Base-by-base conservation (phyloP, 768 basidiomycete species). In the Trametes cingulata region DNA sequence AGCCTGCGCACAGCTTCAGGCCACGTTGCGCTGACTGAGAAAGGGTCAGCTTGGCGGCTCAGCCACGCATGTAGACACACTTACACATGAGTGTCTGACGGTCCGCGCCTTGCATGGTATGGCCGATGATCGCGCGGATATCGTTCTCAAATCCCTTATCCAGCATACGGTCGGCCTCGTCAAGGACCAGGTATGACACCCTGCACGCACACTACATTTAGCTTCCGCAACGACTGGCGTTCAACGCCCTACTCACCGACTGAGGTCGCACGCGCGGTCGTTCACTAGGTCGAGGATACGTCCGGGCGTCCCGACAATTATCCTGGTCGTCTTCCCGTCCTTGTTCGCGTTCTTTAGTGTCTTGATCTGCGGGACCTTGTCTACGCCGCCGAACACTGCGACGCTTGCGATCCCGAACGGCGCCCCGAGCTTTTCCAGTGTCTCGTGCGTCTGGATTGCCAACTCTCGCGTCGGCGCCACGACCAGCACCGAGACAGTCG, bases 81-180 rank as follows among this genome's bases (percentile, higher is more conserved):
- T 65, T 72, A 95, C 92, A 95, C 93, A 95, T 95, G 81, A 95
- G 86, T 7, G 93, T 96, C 76, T 95, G 93, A 46, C 94, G 82
- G 58, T 84, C 81, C n/a, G 78, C 72, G 36, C 82, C 79, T 69
- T 84, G 84, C 75, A 86, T 82, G 1, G 88, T 85, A 56, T 81
- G 78, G 8, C 83, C 86, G 62, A 98, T 95, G 69, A 99, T 98
- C 60, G 80, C 84, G 52, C 93, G 80, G 60, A 98, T 97, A 71
- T 98, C 97, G 68, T 98, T 97, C 73, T 99, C 97, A 71, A 99
- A 99, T 0, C 96, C 97, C 73, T 90, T 94, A 73, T 98, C 97
- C 50, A 99, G 80, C 96, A 98, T 98, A 51, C 96, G 83, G 76
- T 98, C 96, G 6, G 97, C 97, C 77, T 99, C 97, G 70, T 99